Evolutionary conservation across 805 yeast species (phyloP), one percentile per base, ranked within the genome.

Genomic region (Huiozyma sinensis): DNA sequence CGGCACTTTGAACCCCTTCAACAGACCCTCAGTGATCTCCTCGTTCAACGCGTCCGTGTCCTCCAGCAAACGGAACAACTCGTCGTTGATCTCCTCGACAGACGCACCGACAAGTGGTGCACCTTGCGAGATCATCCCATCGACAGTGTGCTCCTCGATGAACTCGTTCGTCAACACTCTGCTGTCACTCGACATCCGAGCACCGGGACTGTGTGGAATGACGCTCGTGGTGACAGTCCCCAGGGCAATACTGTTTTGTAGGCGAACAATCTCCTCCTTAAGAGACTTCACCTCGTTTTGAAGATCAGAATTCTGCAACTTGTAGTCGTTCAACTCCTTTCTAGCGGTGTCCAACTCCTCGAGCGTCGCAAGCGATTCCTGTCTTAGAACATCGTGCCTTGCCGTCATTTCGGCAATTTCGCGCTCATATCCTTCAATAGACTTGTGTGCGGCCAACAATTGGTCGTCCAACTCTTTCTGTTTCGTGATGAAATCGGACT

Each of bases 1-100:
- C 38, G 97, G 97, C 43, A 89, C 78, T 64, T 79, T 83, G 63
- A 90, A 72, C 8, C 87, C 89, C 68, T 79, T 83, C 58, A 92
- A 71, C 48, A 92, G 70, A 6, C 95, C 95, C 53, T 83, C 89
- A 30, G 88, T 82, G 41, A 87, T 83, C 64, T 90, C 97, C 47
- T 77, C 73, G 60, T 85, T 90, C 50, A 90, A 68, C 42, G 75
- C 70, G 46, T 76, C 76, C 3, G 92, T 77, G 53, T 84, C 84
- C 56, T 83, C 78, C 47, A 84, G 69, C 54, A 81, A 69, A 53
- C 75, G 72, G 73, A 77, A 83, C 44, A 84, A 67, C 60, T 85
- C 92, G 55, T 77, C 86, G 54, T 82, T 81, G 50, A 84, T 82
- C 42, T 79, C 83, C 48, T 81, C 82, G 47, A 80, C 64, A n/a